A percentile compares a stretch with the other conserved stretches of the same genome.
Conservation (phyloP, 129 eudicot genomes). For the Erigeron canadensis region DNA sequence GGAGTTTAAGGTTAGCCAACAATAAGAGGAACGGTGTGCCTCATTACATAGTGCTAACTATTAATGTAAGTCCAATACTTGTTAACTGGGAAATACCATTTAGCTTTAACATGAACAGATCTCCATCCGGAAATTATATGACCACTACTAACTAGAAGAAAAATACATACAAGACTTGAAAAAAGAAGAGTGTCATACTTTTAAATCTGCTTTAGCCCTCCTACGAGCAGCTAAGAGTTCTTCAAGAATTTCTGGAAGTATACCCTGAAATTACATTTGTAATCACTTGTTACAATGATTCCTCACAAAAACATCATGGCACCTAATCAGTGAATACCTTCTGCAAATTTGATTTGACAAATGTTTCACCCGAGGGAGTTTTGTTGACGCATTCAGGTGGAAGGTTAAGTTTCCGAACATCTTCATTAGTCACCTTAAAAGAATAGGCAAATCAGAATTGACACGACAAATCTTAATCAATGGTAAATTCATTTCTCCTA, state of each 20-base stretch:
- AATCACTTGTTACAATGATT: conserved; percentile 18
- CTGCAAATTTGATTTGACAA: conserved; percentile 85
- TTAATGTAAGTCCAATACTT: not conserved
- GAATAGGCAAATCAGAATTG: conserved; percentile 18
- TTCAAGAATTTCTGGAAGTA: conserved; percentile 99
- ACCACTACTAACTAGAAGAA: not conserved
- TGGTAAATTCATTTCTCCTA: not conserved
- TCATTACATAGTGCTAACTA: conserved; percentile 8
- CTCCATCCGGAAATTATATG: not conserved
- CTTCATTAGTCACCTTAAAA: conserved; percentile 85
- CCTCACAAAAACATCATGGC: not conserved
- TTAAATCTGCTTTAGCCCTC: conserved; percentile 96
- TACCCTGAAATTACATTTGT: conserved; percentile 62
- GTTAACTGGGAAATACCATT: not conserved
- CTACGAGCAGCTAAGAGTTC: conserved; percentile 95
- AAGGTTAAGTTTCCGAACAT: conserved; percentile 68
- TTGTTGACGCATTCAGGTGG: conserved; percentile 81
- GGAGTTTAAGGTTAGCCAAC: not conserved
- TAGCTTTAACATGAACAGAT: not conserved
- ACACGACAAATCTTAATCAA: conserved; percentile 20
- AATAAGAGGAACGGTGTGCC: not conserved
- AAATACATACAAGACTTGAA: not conserved
- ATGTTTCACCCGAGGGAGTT: conserved; percentile 98
- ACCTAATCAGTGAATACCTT: conserved; percentile 49
- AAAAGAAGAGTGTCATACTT: conserved; percentile 44